Evolutionary conservation across 1,284 basidiomycete species (phyloP), one percentile per base, ranked within the genome.

Genomic region (Cryptococcus jaspeensis): DNA sequence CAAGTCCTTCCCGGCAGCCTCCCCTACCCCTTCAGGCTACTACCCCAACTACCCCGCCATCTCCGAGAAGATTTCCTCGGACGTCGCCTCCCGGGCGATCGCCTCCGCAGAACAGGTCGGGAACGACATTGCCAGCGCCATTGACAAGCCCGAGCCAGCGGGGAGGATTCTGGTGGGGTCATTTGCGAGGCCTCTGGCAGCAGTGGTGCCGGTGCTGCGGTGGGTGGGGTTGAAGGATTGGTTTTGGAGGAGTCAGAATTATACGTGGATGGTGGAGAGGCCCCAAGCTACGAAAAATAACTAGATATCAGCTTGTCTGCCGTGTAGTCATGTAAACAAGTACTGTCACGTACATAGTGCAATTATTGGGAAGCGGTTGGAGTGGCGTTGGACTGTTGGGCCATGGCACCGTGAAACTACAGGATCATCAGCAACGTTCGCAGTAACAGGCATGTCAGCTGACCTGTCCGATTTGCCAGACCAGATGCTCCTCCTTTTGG

Each of bases 401-500:
- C 4, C 28, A 32, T 32, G 28, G 28, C 28, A 9, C 28, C 28
- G 28, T 32, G 28, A 32, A 32, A 32, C 28, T 32, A 5, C 28
- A 32, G 28, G 9, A 9, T 32, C 28, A 32, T 32, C 28, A 32
- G 28, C 28, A 32, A 32, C 28, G 9, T 32, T 32, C 28, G 9
- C 28, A 32, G 9, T 32, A 9, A 9, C 28, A 32, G 9, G 9
- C 4, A 9, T 32, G 28, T 9, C 4, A 9, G 28, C 67, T 53
- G 18, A 66, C 68, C 62, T 72, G 70, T 38, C 62, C 63, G 11
- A 71, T 61, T 58, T 74, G 67, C 72, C 72, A 74, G 12, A 55
- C 45, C 8, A 72, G 44, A 28, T 61, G 52, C 39, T 65, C 64
- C 49, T 67, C 66, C 38, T 65, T 61, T 13, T 46, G 13, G 4